These are phyloP conservation scores for Amanita jacksonii DNA, from an alignment of 768 basidiomycete species.

Conservation along the genomic window DNA sequence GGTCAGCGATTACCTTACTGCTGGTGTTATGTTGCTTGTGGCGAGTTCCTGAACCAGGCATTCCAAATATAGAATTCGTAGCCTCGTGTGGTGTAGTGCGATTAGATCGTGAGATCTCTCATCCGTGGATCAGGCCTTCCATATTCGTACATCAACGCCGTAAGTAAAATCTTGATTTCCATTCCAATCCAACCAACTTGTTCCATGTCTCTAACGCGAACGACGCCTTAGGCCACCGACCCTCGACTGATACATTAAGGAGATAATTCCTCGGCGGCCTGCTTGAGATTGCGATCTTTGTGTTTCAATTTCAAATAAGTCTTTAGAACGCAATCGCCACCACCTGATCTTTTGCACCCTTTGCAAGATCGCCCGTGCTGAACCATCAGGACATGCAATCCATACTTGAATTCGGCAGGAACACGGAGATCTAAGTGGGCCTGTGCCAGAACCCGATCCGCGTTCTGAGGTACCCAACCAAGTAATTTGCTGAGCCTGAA, in stretches of 20 bases:
- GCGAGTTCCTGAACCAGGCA: neutral
- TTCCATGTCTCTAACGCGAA: too few relatives aligned
- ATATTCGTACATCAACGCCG: neutral
- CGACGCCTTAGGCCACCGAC: too few relatives aligned
- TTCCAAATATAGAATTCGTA: constrained; percentile 2
- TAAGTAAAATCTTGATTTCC: constrained; percentile 1
- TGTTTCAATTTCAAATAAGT: constrained; percentile 18
- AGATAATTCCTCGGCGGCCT: neutral
- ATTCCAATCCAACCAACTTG: too few relatives aligned
- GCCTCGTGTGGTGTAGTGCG: neutral
- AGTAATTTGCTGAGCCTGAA: constrained; percentile 43
- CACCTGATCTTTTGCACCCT: constrained; percentile 35
- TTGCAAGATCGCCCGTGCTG: constrained; percentile 44
- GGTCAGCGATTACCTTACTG: too few relatives aligned
- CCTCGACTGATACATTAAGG: neutral
- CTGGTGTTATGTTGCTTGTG: neutral
- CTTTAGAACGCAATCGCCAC: constrained; percentile 21
- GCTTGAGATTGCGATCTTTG: neutral
- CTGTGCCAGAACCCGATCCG: constrained; percentile 43
- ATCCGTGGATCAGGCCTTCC: constrained; percentile 2
- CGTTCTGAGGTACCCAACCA: constrained; percentile 38
- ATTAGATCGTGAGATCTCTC: constrained; percentile 4
- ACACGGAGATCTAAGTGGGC: constrained; percentile 46
- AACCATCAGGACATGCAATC: constrained; percentile 50
- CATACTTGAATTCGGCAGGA: constrained; percentile 45